phyloP scores from a whole-genome alignment of 1,284 basidiomycete species.

The Apiotrichum veenhuisii region DNA sequence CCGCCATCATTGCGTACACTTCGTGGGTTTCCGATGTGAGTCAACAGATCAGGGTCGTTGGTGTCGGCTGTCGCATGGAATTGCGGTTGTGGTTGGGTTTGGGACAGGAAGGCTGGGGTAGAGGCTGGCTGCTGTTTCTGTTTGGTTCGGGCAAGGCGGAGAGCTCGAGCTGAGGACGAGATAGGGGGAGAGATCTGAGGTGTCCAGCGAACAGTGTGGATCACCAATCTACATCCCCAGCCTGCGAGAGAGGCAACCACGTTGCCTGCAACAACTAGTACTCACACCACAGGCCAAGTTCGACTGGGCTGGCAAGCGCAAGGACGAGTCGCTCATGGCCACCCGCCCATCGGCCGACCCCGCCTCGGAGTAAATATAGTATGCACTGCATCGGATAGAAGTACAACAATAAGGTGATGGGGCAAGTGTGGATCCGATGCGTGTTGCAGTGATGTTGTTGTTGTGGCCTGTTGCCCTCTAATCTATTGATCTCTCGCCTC shows the following conservation, averaged over 20 bases:
- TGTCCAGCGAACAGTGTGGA: no score
- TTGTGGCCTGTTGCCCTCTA: background rate
- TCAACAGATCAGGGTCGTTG: no score
- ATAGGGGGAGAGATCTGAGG: no score
- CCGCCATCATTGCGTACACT: conserved; percentile 32
- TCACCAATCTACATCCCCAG: no score
- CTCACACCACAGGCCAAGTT: conserved; percentile 27
- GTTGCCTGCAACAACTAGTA: no score
- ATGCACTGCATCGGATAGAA: conserved; percentile 17
- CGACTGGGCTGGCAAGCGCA: conserved; percentile 45
- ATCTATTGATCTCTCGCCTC: background rate
- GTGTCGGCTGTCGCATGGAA: no score
- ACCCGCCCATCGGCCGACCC: background rate
- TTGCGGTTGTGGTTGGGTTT: no score
- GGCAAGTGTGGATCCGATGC: no score
- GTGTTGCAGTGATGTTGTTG: background rate
- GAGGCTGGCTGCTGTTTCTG: no score
- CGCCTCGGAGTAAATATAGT: conserved; percentile 11
- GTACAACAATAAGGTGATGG: conserved; percentile 9
- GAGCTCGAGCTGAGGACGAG: no score
- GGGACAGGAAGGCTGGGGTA: background rate
- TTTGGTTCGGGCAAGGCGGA: no score
- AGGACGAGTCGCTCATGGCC: conserved; percentile 25
- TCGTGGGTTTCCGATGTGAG: conserved; percentile 39
- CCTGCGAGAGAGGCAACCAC: no score